Evolutionary conservation across 2,329 filamentous ascomycete genomes (phyloP).

Genomic region (Aspergillus japonicus): DNA sequence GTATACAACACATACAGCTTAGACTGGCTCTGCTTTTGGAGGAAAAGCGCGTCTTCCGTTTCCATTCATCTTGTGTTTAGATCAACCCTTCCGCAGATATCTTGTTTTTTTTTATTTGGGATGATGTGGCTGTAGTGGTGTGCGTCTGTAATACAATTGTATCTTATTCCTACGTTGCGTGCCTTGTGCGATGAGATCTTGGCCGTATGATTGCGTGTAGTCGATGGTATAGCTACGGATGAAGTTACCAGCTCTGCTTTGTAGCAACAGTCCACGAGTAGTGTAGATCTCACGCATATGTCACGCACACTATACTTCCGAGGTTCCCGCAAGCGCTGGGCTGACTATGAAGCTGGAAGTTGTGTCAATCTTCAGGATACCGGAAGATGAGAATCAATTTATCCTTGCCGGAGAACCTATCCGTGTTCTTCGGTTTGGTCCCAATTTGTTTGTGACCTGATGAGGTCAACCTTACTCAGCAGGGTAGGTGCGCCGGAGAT

Average conservation of each 20-base stretch:
- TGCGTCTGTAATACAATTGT: slow-evolving; percentile 42
- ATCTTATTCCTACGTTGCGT: slow-evolving; percentile 28
- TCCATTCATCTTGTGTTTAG: slow-evolving; percentile 35
- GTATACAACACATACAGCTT: slow-evolving; percentile 36
- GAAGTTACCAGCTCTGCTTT: background rate
- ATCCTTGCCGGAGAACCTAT: no score
- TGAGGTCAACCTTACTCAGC: no score
- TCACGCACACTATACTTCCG: background rate
- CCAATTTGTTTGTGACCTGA: no score
- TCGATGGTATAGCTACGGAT: background rate
- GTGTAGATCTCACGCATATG: no score
- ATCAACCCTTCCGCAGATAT: slow-evolving; percentile 37
- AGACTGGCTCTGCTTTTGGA: slow-evolving; percentile 33
- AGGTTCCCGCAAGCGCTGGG: background rate
- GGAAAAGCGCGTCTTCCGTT: slow-evolving; percentile 30
- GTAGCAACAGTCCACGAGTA: no score
- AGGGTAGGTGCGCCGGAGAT: no score
- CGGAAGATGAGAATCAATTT: no score
- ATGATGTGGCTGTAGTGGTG: slow-evolving; percentile 36
- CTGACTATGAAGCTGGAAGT: no score
- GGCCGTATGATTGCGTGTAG: background rate
- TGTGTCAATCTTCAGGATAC: no score
- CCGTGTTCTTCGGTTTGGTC: no score
- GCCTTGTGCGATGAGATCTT: slow-evolving; percentile 2
- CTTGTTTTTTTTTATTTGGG: slow-evolving; percentile 24